phyloP scores from a whole-genome alignment of 495 filamentous ascomycete species.

The Elaphomyces granulatus region DNA sequence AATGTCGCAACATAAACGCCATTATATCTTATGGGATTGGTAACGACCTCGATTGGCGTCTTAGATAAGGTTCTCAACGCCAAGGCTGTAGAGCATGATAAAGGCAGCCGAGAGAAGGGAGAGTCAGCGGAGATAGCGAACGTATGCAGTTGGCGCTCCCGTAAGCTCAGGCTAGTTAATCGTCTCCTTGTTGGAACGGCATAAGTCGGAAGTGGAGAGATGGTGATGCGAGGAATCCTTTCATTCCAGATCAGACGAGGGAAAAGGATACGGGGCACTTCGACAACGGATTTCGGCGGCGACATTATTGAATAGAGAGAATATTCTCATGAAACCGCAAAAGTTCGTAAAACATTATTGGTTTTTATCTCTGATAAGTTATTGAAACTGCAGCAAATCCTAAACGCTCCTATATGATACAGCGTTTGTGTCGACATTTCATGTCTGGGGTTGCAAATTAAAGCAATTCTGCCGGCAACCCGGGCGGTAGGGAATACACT shows the following conservation, averaged over 20 bases:
- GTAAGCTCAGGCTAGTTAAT: conserved; percentile 14
- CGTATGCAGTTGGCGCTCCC: conserved; percentile 14
- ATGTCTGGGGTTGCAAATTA: no score
- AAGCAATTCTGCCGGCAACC: no score
- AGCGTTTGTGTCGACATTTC: no score
- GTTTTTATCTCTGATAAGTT: no score
- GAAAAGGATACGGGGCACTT: conserved; percentile 16
- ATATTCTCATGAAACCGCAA: no score
- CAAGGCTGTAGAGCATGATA: conserved; percentile 1
- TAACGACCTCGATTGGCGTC: conserved; percentile 9
- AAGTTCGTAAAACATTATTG: no score
- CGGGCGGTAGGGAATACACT: no score
- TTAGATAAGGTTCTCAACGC: conserved; percentile 5
- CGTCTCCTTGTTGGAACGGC: conserved; percentile 12
- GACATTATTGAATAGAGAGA: conserved; percentile 3
- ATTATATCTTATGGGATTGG: conserved; percentile 29
- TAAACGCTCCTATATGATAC: no score
- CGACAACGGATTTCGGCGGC: conserved; percentile 3
- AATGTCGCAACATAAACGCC: conserved; percentile 34
- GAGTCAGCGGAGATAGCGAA: conserved; percentile 5
- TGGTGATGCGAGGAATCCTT: conserved; percentile 22
- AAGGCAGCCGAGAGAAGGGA: conserved; percentile 11
- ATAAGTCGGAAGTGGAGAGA: conserved; percentile 20
- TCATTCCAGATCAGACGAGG: conserved; percentile 33
- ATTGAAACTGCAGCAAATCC: no score